These are phyloP conservation scores for Mycena vulgaris DNA, from an alignment of 768 basidiomycete species.

Conservation along the genomic window DNA sequence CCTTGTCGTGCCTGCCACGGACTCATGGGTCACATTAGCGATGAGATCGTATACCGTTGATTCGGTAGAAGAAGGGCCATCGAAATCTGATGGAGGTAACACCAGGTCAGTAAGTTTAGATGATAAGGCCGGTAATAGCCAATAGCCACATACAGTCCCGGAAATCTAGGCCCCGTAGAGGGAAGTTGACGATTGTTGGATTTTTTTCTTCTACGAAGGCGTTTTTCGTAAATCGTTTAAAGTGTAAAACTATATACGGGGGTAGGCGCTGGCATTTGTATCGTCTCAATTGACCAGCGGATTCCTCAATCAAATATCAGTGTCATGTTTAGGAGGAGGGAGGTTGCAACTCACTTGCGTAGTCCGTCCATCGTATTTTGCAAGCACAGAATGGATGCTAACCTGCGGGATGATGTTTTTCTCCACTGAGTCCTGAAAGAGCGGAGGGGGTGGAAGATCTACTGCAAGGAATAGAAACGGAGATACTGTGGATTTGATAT, in stretches of 20 bases:
- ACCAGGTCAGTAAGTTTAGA: constrained; percentile 39
- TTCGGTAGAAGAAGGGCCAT: constrained; percentile 71
- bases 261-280: constrained; percentile 94
- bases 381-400: constrained; percentile 88
- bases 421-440: constrained; percentile 96
- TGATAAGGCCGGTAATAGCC: constrained; percentile 42
- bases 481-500: constrained; percentile 87
- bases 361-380: constrained; percentile 94
- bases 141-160: constrained; percentile 80
- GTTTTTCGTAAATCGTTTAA: constrained; percentile 97
- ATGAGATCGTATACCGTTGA: constrained; percentile 92
- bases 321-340: constrained; percentile 29
- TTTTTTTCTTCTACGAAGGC: constrained; percentile 98
- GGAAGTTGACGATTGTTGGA: constrained; percentile 98
- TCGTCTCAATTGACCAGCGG: constrained; percentile 84
- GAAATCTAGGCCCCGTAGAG: constrained; percentile 93
- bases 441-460: constrained; percentile 96
- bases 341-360: constrained; percentile 76
- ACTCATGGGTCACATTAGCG: constrained; percentile 96
- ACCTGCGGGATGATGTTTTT: constrained; percentile 99
- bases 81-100: constrained; percentile 75
- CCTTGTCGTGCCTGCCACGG: constrained; percentile 94
- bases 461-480: constrained; percentile 97
- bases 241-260: constrained; percentile 93
- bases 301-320: constrained; percentile 70